Base-by-base conservation (phyloP, 2,329 filamentous ascomycete species). In the Colletotrichum sidae region DNA sequence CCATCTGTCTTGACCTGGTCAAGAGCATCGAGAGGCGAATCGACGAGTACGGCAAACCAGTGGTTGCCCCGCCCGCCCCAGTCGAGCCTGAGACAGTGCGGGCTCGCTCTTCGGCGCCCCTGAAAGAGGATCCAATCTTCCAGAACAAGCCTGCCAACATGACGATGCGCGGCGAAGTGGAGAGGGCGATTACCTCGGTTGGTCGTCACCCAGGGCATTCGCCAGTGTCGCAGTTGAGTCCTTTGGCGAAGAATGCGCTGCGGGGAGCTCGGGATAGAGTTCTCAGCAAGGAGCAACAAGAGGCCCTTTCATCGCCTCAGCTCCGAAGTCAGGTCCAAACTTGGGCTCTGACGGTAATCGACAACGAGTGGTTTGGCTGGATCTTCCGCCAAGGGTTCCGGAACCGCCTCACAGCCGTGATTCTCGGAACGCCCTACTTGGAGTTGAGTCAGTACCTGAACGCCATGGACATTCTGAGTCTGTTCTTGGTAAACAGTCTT, bases 371-470 rank as follows among this genome's bases (percentile, higher is more conserved):
- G 3, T 52, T 93, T 2, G 92, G 92, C 9, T 81, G 80, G 64
- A 83, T 91, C 0, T 93, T 97, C 75, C 88, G 90, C 33, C 88
- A 91, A 70, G 86, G 87, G 4, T 92, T 93, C 73, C 80, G 84
- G 11, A 86, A 87, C 35, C 88, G 87, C 41, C 83, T 93, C 34
- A 85, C 85, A 2, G 84, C 86, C 2, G 86, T 91, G 11, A 86
- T 97, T 4, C 83, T 96, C 17, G 94, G 93, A 38, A 81, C 85
- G 0, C 94, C 94, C 0, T 89, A 91, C 72, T 91, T 90, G 3
- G 89, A 92, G 72, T 80, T 88, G 1, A 87, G 86, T 37, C 80
- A 91, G 13, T 90, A 93, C 69, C 78, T 91, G 55, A 89, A 95
- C 73, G 91, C 92, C 2, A 83, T 90, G n/a, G 88, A 89, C 65